Conservation (phyloP, 2,329 filamentous ascomycete species). For the Aureobasidium sp. region DNA sequence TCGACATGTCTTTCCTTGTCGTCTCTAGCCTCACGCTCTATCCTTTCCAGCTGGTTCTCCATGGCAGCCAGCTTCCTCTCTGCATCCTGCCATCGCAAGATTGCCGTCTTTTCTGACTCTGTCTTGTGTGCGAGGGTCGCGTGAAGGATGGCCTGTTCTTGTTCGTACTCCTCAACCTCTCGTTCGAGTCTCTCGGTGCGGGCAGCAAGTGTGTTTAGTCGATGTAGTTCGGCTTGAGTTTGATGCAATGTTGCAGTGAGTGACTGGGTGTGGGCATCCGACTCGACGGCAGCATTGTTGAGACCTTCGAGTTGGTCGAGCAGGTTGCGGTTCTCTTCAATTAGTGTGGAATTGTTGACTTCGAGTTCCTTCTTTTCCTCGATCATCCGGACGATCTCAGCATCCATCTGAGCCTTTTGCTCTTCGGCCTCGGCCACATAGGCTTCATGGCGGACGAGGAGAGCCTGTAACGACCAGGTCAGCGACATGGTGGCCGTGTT, state of each 20-base stretch:
- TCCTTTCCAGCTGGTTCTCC: slow-evolving; percentile 78
- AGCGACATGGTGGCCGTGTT: slow-evolving; percentile 45
- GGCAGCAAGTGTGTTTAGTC: slow-evolving; percentile 63
- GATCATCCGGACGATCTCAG: slow-evolving; percentile 69
- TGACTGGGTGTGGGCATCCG: slow-evolving; percentile 69
- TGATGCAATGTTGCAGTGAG: slow-evolving; percentile 69
- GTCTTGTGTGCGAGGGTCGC: slow-evolving; percentile 57
- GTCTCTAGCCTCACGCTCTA: slow-evolving; percentile 73
- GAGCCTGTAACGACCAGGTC: slow-evolving; percentile 70
- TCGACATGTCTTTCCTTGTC: slow-evolving; percentile 77
- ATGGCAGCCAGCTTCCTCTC: slow-evolving; percentile 70
- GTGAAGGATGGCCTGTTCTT: slow-evolving; percentile 69
- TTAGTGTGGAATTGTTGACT: slow-evolving; percentile 59
- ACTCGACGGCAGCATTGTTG: slow-evolving; percentile 69
- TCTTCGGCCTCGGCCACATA: slow-evolving; percentile 89
- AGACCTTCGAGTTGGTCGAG: slow-evolving; percentile 77
- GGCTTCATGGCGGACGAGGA: slow-evolving; percentile 84
- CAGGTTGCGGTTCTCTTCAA: slow-evolving; percentile 74
- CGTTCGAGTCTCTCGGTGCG: slow-evolving; percentile 72
- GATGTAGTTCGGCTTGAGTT: slow-evolving; percentile 68
- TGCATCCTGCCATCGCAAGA: slow-evolving; percentile 77
- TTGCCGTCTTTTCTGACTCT: slow-evolving; percentile 68
- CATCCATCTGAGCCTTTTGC: slow-evolving; percentile 65
- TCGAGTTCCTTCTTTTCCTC: slow-evolving; percentile 63
- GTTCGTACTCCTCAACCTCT: slow-evolving; percentile 70